Conservation (phyloP, 164 flowering plant species). For the Tinospora cordifolia region DNA sequence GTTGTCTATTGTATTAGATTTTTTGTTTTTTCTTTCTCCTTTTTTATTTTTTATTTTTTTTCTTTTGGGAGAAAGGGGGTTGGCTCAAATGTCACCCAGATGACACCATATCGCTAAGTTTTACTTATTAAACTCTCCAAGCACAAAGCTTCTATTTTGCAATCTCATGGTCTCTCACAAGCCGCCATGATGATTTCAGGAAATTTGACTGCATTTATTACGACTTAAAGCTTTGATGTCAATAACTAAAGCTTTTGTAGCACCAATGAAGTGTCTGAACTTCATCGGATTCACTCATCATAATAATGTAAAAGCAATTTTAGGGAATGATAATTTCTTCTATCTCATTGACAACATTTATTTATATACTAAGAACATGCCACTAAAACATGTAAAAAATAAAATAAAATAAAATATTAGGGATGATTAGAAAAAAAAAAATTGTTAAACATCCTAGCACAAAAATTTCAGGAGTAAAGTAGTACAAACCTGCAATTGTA, state of each 20-base stretch:
- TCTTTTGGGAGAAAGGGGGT: too few relatives aligned
- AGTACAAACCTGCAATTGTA: conserved; percentile 72
- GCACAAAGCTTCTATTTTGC: background rate
- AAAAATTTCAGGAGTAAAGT: conserved; percentile 3
- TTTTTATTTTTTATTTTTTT: too few relatives aligned
- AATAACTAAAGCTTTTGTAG: background rate
- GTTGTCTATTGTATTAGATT: background rate
- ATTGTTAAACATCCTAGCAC: background rate
- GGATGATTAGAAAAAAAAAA: background rate
- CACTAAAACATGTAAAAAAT: background rate
- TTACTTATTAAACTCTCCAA: background rate
- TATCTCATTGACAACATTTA: background rate
- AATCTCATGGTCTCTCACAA: background rate
- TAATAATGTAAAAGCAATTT: too few relatives aligned
- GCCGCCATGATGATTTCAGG: background rate
- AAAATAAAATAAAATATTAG: background rate
- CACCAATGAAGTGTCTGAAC: background rate
- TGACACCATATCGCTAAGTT: background rate
- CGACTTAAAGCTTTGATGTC: background rate
- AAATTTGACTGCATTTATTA: background rate
- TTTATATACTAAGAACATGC: background rate
- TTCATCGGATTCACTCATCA: background rate
- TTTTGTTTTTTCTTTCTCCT: too few relatives aligned
- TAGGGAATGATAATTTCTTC: too few relatives aligned
- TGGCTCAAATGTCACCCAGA: background rate